phyloP scores from a whole-genome alignment of 2,329 filamentous ascomycete species.

The Colletotrichum sp. region DNA sequence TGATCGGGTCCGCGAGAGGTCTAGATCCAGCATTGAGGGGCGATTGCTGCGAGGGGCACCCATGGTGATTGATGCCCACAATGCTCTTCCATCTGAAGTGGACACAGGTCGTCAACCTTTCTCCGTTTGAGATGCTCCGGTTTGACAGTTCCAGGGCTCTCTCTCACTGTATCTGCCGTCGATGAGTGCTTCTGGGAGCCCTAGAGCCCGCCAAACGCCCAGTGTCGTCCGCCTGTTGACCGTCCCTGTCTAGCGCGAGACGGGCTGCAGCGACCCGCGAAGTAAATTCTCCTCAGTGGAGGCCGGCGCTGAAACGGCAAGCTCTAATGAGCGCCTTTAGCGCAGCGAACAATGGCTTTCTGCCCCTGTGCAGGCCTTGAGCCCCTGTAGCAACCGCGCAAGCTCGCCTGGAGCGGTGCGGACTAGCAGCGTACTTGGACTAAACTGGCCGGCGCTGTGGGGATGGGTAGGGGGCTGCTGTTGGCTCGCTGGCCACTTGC shows the following conservation, averaged over 20 bases:
- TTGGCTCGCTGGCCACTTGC: background rate
- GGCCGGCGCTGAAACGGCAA: slow-evolving; percentile 6
- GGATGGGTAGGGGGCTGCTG: background rate
- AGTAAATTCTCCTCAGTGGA: background rate
- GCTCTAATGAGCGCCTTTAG: slow-evolving; percentile 8
- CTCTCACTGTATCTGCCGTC: background rate
- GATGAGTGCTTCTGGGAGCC: background rate
- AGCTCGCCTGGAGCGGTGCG: slow-evolving; percentile 5
- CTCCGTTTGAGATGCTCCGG: background rate
- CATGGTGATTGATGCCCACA: background rate
- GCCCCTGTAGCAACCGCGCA: background rate
- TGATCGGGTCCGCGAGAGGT: slow-evolving; percentile 4
- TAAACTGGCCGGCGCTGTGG: background rate
- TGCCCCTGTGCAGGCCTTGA: background rate
- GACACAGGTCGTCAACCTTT: background rate
- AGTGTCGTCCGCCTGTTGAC: background rate
- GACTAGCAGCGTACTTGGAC: background rate
- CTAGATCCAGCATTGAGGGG: slow-evolving; percentile 4
- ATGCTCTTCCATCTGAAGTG: slow-evolving; percentile 10
- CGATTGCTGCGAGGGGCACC: background rate
- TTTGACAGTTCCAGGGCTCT: background rate
- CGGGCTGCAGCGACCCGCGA: background rate
- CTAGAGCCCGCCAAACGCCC: background rate
- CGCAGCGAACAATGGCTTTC: background rate
- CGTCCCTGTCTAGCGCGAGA: background rate